Base-by-base conservation (phyloP, 2,329 filamentous ascomycete genomes). In the Clonostachys byssicola region DNA sequence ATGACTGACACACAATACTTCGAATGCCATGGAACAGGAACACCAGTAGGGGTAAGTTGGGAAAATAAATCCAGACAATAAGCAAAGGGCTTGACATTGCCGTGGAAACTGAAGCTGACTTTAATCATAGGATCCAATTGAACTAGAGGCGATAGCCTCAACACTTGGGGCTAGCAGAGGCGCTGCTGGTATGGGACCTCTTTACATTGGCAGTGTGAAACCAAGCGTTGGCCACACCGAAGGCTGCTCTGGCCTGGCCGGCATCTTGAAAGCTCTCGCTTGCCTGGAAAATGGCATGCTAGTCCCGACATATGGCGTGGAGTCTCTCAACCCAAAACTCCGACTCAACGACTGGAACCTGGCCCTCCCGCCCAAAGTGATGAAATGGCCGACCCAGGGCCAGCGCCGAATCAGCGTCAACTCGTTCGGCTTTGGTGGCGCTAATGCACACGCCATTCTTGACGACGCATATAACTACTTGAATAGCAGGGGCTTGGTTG, bases 11-110 rank as follows among this genome's bases (percentile, higher is more conserved):
- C 71, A 0, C 62, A 58, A 0, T 76, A 66, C 45, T 64, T 75
- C 40, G 74, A 77, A 51, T 72, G 70, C 36, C 74, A 72, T 49
- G 76, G 75, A 9, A 80, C 75, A 0, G 76, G 75, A 10, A 80
- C 77, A 0, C 64, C 65, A n/a, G 71, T 68, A 5, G 73, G 75
- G 5, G 71, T 74, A 48, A 52, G 58, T 56, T 72, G 6, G 59
- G 63, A 80, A 34, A 1, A 78, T 74, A 8, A 7, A n/a, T n/a
- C n/a, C n/a, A 59, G 63, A 80, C 34, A 1, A 78, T 74, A 8
- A 7, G 43, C 10, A 35, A 45, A 9, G 43, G 34, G 10, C 12
- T 13, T 13, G 43, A 3, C 12, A 36, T 45, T 13, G 5, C 2
- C 10, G n/a, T 6, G 10, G 5, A 34, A 1, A 51, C n/a, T 64